phyloP scores from a whole-genome alignment of 371 early-diverging fungal genomes.

The Chytridium lagenaria region DNA sequence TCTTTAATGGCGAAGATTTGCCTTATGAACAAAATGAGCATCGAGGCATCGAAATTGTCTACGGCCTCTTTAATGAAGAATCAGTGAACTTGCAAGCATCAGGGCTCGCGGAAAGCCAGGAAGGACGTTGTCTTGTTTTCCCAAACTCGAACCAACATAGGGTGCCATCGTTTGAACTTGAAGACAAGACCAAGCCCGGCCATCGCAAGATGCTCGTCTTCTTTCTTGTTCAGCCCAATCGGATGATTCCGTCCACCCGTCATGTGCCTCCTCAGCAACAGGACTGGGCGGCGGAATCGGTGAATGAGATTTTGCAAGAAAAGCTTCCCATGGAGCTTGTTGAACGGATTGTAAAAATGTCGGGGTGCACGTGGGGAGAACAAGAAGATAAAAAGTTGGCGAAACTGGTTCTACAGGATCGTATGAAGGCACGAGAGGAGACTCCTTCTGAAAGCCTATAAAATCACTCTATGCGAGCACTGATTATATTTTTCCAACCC shows the following conservation, averaged over 20 bases:
- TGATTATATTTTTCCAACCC: too few species aligned
- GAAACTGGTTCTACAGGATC: too few species aligned
- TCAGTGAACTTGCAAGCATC: conserved; percentile 7
- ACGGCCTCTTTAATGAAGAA: conserved; percentile 25
- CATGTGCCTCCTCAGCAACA: too few species aligned
- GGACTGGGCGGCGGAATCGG: too few species aligned
- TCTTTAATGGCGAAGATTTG: not conserved
- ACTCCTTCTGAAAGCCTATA: too few species aligned
- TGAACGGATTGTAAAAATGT: too few species aligned
- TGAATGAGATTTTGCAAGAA: too few species aligned
- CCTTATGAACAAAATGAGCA: conserved; percentile 26
- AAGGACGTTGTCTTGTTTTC: conserved; percentile 62
- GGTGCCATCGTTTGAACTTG: conserved; percentile 49
- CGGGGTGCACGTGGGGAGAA: too few species aligned
- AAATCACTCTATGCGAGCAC: too few species aligned
- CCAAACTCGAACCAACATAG: conserved; percentile 72
- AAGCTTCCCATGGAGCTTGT: too few species aligned
- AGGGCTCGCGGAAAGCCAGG: conserved; percentile 22
- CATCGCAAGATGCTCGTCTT: conserved; percentile 62
- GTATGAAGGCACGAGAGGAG: too few species aligned
- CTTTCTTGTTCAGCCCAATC: conserved; percentile 57
- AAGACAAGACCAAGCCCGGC: conserved; percentile 58
- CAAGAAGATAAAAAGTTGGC: too few species aligned
- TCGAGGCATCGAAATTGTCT: conserved; percentile 18
- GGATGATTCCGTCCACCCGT: conserved; percentile 22